These are phyloP conservation scores for Penicillium crystallinum DNA, from an alignment of 495 filamentous ascomycete species.

Conservation along the genomic window DNA sequence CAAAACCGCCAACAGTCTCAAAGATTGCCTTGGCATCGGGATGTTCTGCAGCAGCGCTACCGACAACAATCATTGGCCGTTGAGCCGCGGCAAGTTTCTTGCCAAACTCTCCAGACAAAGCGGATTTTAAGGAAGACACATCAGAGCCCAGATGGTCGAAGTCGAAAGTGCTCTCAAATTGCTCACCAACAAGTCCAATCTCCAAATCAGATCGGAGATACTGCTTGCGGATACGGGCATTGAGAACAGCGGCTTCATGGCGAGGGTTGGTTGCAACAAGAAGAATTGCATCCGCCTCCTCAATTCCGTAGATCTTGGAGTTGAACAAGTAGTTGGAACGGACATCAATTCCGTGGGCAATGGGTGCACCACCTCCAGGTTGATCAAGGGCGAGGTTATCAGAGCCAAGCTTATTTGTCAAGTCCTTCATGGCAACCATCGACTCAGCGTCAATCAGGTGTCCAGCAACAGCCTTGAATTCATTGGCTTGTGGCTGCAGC, in stretches of 20 bases:
- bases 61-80: conserved; percentile 92
- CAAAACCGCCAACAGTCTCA: conserved; percentile 79
- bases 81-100: conserved; percentile 85
- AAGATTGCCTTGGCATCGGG: conserved; percentile 86
- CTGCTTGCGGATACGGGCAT: conserved; percentile 95
- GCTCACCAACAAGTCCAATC: conserved; percentile 84
- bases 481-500: conserved; percentile 73
- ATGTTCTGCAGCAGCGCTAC: conserved; percentile 85
- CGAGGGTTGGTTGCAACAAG: conserved; percentile 92
- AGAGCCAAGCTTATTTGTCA: conserved; percentile 90
- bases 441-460: conserved; percentile 87
- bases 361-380: conserved; percentile 71
- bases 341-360: conserved; percentile 90
- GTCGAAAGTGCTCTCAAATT: conserved; percentile 89
- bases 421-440: conserved; percentile 92
- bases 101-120: conserved; percentile 80
- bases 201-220: conserved; percentile 94
- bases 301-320: conserved; percentile 85
- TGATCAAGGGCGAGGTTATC: conserved; percentile 94
- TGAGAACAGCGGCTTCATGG: conserved; percentile 88
- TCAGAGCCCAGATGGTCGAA: conserved; percentile 82
- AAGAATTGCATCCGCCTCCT: conserved; percentile 88
- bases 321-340: conserved; percentile 96
- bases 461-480: conserved; percentile 93
- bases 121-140: conserved; percentile 70